Evolutionary conservation across 2,329 filamentous ascomycete species (phyloP), one percentile per base, ranked within the genome.

Genomic region (Coniella vitis): DNA sequence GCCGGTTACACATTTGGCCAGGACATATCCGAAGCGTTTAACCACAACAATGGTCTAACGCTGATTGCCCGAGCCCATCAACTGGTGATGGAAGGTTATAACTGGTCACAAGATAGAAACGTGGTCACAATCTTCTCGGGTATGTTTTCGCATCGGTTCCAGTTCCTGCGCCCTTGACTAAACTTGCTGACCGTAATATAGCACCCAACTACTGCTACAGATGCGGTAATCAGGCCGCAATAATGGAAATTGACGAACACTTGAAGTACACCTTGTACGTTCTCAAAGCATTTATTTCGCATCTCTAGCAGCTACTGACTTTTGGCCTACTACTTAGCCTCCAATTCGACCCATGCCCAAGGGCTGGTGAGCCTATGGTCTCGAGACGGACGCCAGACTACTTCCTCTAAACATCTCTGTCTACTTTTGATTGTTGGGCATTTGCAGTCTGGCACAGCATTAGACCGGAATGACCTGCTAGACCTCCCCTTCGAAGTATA

Each of bases 231-330:
- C 93, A 97, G 71, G 93, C 93, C 49, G 93, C 93, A n/a, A 97
- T 98, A 68, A 98, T 98, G 93, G 93, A 97, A 72, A 98, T 98
- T 69, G 93, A 97, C 58, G 93, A 98, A 73, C 90, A 97, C 69
- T 74, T 98, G 65, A 97, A 98, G 76, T 98, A 97, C 72, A 97
- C 93, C 63, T 97, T 98, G 91, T 96, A 79, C 70, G 90, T 83
- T n/a, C 20, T 37, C 12, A n/a, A 13, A 20, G 7, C 14, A 14
- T 21, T 14, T 12, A 31, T 7, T 12, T 8, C 4, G 9, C 17
- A 25, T 19, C 13, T 12, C 12, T 9, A 16, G n/a, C 39, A n/a
- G 29, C 34, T 42, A 20, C 47, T 57, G 56, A 50, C 54, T n/a
- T n/a, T n/a, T n/a, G n/a, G n/a, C 20, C 39, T 45, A 19, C 14